These are phyloP conservation scores for Symbiodinium pilosum DNA, from an alignment of 73 alveolate species.

Conservation along the genomic window DNA sequence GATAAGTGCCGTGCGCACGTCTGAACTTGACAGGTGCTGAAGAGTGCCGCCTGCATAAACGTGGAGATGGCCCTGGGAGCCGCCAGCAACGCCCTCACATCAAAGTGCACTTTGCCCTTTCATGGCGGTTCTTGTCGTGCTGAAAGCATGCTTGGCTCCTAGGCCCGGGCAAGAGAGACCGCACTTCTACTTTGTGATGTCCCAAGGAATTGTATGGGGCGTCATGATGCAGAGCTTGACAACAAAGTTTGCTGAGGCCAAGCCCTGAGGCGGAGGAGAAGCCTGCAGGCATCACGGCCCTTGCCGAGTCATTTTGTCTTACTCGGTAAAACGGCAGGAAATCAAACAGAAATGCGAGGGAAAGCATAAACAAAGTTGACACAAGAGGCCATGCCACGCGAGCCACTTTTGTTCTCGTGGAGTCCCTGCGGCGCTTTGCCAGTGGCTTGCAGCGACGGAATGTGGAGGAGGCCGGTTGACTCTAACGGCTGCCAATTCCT, in stretches of 20 bases:
- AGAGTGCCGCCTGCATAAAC: slow-evolving; percentile 59
- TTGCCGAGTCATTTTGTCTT: neutral
- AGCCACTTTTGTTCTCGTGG: slow-evolving; percentile 83
- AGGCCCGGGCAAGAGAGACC: neutral
- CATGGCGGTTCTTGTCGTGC: no score
- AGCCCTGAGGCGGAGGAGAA: neutral
- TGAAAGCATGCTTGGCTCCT: neutral
- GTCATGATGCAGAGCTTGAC: no score
- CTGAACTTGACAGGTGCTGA: slow-evolving; percentile 13
- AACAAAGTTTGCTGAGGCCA: neutral
- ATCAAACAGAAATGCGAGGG: no score
- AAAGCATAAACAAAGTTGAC: neutral
- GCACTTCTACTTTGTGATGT: neutral
- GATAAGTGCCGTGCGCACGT: no score
- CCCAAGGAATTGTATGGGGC: neutral
- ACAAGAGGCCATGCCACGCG: slow-evolving; percentile 56
- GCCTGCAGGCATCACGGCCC: neutral
- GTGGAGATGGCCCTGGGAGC: slow-evolving; percentile 71
- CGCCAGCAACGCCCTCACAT: neutral
- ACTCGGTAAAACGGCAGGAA: no score
- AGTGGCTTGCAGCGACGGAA: slow-evolving; percentile 77
- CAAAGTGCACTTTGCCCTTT: neutral
- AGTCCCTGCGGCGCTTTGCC: slow-evolving; percentile 88
- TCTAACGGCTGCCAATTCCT: no score
- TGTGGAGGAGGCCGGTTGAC: slow-evolving; percentile 47